Base-by-base conservation (phyloP, 2,329 filamentous ascomycete species). In the Xylaria sp. region DNA sequence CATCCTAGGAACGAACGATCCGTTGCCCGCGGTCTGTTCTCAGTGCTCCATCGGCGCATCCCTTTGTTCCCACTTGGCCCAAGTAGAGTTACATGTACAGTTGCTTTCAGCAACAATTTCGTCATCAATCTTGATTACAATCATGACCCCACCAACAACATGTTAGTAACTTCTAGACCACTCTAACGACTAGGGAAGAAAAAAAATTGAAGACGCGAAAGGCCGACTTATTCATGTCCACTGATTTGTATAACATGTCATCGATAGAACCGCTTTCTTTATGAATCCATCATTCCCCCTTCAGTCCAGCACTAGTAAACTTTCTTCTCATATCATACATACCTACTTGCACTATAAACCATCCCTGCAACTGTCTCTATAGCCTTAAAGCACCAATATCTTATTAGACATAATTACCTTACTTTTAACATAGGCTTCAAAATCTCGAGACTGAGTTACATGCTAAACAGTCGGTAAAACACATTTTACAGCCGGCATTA, bases 161-260 rank as follows among this genome's bases (percentile, higher is more conserved):
- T 37, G 34, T 37, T 51, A 41, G 41, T 56, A 41, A 28, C 52
- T 46, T 51, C 55, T 64, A 64, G 57, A 34, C 50, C 13, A 13
- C 37, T 8, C 28, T 34, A 5, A 41, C 37, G 57, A 51, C 67
- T 55, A 60, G 50, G 41, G 56, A 62, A 62, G 44, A 57, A 66
- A 60, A 56, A 65, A 66, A 60, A 44, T 41, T 52, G 52, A 57
- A 58, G 65, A 60, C 41, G 63, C 59, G 63, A 66, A 69, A 63
- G 67, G 34, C 44, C 67, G 67, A 69, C 25, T 63, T 54, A 34
- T 59, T 63, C 28, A 63, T 51, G 58, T 34, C 52, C 39, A 58
- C 63, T 34, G 39, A 37, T 54, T 58, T 63, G 56, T 63, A 51
- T 46, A 20, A 13, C 41, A 66, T 66, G 48, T 55, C 63, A 63